These are phyloP conservation scores for Phaeosphaeria sp. DNA, from an alignment of 2,329 filamentous ascomycete species.

Conservation along the genomic window DNA sequence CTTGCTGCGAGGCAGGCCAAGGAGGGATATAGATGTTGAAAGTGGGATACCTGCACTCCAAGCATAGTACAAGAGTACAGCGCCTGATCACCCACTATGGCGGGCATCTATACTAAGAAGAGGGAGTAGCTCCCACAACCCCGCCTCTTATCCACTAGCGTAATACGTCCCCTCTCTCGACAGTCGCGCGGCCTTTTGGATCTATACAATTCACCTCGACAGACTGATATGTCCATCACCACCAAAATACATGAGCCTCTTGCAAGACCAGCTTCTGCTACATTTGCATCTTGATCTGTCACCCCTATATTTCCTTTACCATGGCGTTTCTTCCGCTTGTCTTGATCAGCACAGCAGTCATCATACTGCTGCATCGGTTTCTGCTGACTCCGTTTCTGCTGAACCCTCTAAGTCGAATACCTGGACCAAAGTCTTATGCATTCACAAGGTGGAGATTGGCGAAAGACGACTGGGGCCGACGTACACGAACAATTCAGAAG, in stretches of 20 bases:
- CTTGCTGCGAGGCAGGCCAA: not conserved
- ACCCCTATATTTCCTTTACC: not conserved
- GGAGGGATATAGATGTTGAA: not conserved
- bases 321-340: not conserved
- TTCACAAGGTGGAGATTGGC: constrained; percentile 56
- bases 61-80: not conserved
- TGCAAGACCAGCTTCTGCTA: not conserved
- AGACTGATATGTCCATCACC: not conserved
- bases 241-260: not conserved
- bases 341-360: not conserved
- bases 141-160: constrained; percentile 8
- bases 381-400: constrained; percentile 3
- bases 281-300: not conserved
- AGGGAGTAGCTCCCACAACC: constrained; percentile 10
- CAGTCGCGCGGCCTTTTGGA: not conserved
- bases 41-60: not conserved
- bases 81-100: not conserved
- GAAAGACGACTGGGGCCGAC: constrained; percentile 53
- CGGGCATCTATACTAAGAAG: constrained; percentile 1
- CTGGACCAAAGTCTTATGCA: constrained; percentile 51
- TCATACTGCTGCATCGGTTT: constrained; percentile 3
- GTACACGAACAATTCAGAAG: constrained; percentile 51
- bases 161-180: not conserved
- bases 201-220: not conserved
- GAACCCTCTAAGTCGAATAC: constrained; percentile 25